Evolutionary conservation across 2,329 filamentous ascomycete genomes (phyloP), one percentile per base, ranked within the genome.

Genomic region (Cercospora sp.): DNA sequence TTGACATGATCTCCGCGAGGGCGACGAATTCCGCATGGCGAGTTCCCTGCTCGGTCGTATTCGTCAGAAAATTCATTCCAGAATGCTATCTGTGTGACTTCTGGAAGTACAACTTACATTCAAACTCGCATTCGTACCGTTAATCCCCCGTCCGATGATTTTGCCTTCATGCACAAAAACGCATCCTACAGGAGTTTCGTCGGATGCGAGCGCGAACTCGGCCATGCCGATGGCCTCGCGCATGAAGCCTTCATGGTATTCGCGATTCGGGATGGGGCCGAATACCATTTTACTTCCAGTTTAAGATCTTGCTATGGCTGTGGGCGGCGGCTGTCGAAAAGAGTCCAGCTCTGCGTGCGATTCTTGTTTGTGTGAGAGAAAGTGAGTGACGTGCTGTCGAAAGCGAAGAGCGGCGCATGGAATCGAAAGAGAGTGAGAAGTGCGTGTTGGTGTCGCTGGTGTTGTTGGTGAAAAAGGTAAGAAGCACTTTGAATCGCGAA

Each of bases 161-260:
- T 88, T 85, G 72, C 89, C 90, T 30, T 92, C 81, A 77, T 93
- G 87, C 23, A 98, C 94, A 63, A 99, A 89, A 33, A 99, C 93
- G 80, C 95, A 99, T 60, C 95, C 96, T 20, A 99, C 95, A 1
- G 95, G 95, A 1, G 96, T 98, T 82, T 99, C 95, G 74, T 97
- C 94, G 69, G 88, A 91, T 73, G 84, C 83, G 60, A 99, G 87
- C 23, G 96, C 95, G 72, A 93, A 87, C 75, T 94, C 90, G 67
- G 93, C 95, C 93, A 97, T 96, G 73, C 89, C 86, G 73, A 97
- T 86, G 70, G 94, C 94, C 78, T 94, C 90, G 73, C 90, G 87
- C 88, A 96, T 97, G 81, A 93, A 97, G 74, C 79, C 78, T 73
- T 85, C 84, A 78, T 88, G 86, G 78, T 82, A 82, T 69, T 78